Conservation (phyloP, 352 stramenopile species). For the Sclerospora graminicola region DNA sequence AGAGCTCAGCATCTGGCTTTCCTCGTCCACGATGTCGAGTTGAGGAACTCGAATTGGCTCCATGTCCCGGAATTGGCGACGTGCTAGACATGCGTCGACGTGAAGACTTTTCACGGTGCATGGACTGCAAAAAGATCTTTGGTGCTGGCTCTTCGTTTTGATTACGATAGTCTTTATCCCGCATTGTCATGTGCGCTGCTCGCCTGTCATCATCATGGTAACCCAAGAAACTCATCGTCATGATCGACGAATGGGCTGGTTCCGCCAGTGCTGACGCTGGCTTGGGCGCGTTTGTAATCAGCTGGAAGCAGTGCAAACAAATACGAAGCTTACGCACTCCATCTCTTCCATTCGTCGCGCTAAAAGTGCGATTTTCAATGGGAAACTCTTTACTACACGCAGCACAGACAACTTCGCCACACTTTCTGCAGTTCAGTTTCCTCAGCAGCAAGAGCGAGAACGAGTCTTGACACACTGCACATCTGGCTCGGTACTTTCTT, state of each 20-base stretch:
- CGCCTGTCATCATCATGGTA: constrained; percentile 56
- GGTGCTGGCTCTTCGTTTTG: constrained; percentile 18
- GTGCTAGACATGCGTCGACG: constrained; percentile 21
- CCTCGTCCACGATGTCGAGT: constrained; percentile 9
- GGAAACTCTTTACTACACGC: constrained; percentile 75
- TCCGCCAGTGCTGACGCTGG: constrained; percentile 36
- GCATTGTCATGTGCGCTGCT: constrained; percentile 48
- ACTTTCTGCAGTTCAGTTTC: constrained; percentile 84
- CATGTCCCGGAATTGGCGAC: constrained; percentile 17
- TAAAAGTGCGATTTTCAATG: constrained; percentile 51
- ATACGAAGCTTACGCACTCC: constrained; percentile 72
- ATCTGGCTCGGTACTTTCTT: constrained; percentile 67
- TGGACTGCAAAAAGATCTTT: constrained; percentile 71
- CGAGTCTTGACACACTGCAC: constrained; percentile 69
- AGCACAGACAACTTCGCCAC: constrained; percentile 80
- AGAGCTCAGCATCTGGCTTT: constrained; percentile 14
- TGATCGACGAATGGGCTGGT: constrained; percentile 38
- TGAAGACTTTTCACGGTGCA: constrained; percentile 30
- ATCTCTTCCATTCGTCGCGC: constrained; percentile 18
- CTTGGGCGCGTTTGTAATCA: constrained; percentile 60
- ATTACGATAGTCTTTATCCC: constrained; percentile 8
- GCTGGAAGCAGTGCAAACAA: constrained; percentile 78
- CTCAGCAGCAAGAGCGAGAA: constrained; percentile 74
- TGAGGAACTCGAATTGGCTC: constrained; percentile 10
- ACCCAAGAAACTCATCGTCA: constrained; percentile 48